Evolutionary conservation across 371 early-diverging fungal species (phyloP).

Genomic region (Apophysomyces elegans): DNA sequence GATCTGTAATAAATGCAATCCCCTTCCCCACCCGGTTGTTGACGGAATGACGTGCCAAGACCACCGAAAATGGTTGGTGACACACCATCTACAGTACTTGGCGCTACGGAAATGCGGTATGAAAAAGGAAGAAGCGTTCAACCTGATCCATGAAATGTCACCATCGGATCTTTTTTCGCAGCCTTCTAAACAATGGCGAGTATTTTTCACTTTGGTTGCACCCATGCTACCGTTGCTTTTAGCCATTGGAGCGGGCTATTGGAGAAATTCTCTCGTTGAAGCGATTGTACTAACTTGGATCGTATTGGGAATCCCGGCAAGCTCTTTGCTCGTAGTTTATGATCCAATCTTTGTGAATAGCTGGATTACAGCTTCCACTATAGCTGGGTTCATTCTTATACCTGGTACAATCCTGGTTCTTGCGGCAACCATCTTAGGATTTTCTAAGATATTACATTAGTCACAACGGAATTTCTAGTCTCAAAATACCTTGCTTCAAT

Average conservation of each 20-base stretch:
- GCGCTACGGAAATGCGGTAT: background rate
- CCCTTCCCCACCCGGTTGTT: background rate
- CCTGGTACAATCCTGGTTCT: background rate
- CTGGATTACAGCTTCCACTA: background rate
- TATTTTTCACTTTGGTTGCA: background rate
- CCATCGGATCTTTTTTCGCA: background rate
- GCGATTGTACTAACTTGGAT: background rate
- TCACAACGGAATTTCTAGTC: no score
- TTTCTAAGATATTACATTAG: background rate
- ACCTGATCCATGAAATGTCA: background rate
- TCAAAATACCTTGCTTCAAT: no score
- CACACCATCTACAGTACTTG: background rate
- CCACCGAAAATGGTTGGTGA: background rate
- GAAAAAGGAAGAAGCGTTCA: constrained; percentile 4
- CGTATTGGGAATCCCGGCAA: background rate
- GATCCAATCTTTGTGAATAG: constrained; percentile 4
- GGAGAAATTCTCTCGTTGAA: constrained; percentile 1
- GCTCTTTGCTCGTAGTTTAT: background rate
- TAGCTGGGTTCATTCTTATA: background rate
- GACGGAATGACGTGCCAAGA: constrained; percentile 1
- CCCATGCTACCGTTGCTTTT: constrained; percentile 2
- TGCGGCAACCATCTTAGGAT: background rate
- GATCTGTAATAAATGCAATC: background rate
- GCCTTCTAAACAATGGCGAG: background rate
- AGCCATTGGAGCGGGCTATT: background rate